A percentile compares a stretch with the other conserved stretches of the same genome.
Evolutionary conservation across 495 filamentous ascomycete genomes (phyloP).

Genomic region (Achaetomiella virescens): DNA sequence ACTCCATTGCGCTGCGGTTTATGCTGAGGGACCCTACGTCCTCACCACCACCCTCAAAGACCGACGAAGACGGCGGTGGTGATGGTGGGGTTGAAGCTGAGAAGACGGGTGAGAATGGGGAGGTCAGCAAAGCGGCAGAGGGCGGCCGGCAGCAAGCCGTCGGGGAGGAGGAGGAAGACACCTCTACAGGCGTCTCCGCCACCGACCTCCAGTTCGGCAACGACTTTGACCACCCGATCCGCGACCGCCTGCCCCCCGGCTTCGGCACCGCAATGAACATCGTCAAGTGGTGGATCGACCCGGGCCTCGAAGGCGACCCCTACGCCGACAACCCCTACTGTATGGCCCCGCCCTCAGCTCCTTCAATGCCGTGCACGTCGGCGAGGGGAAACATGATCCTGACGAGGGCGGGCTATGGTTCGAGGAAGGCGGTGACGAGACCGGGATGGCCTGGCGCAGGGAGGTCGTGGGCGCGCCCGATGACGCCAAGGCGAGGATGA

Average conservation of each 20-base stretch:
- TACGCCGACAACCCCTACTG: slow-evolving; percentile 81
- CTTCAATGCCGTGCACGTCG: slow-evolving; percentile 66
- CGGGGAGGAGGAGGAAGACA: neutral
- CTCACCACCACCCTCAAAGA: no score
- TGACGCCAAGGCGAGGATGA: slow-evolving; percentile 51
- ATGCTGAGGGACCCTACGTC: slow-evolving; percentile 53
- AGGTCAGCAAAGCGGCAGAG: neutral
- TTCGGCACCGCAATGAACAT: slow-evolving; percentile 75
- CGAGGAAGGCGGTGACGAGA: slow-evolving; percentile 64
- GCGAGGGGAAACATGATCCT: slow-evolving; percentile 41
- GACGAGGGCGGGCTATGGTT: slow-evolving; percentile 48
- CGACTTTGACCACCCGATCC: slow-evolving; percentile 83
- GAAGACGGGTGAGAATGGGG: neutral
- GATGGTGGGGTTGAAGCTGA: no score
- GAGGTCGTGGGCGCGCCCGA: slow-evolving; percentile 46
- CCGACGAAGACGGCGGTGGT: no score
- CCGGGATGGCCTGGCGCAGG: slow-evolving; percentile 45
- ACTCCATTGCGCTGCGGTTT: slow-evolving; percentile 73
- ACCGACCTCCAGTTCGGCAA: slow-evolving; percentile 82
- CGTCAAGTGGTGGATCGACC: slow-evolving; percentile 81
- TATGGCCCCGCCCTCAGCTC: slow-evolving; percentile 70
- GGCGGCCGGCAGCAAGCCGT: neutral
- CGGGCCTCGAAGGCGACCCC: slow-evolving; percentile 77
- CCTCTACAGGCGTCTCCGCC: slow-evolving; percentile 45
- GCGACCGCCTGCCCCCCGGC: slow-evolving; percentile 77